A percentile compares a stretch with the other conserved stretches of the same genome.
Evolutionary conservation across 2,329 filamentous ascomycete species (phyloP).

Genomic region (Fusarium longipes): DNA sequence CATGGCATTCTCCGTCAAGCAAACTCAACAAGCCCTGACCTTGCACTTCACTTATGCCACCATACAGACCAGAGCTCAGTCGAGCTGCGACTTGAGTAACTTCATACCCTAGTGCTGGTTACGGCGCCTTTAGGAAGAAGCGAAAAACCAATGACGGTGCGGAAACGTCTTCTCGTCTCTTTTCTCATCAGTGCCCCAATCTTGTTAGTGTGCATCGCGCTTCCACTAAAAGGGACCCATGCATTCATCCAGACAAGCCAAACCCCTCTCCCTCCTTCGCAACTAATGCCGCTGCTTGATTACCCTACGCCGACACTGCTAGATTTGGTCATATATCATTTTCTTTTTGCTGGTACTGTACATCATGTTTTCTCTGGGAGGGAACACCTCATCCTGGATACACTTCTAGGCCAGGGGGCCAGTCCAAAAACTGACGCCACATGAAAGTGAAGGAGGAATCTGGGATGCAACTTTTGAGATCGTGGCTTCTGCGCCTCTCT

Average conservation of each 20-base stretch:
- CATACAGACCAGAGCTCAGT: constrained; percentile 9
- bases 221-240: constrained; percentile 18
- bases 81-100: constrained; percentile 10
- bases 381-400: constrained; percentile 3
- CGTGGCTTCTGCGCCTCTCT: constrained; percentile 29
- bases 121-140: constrained; percentile 10
- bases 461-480: constrained; percentile 24
- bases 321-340: constrained; percentile 33
- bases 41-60: constrained; percentile 10
- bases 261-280: constrained; percentile 11
- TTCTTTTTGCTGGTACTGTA: constrained; percentile 19
- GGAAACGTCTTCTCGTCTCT: constrained; percentile 32
- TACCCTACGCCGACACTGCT: constrained; percentile 17
- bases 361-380: constrained; percentile 5
- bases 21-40: constrained; percentile 1
- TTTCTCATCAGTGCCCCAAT: constrained; percentile 26
- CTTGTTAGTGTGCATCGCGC: not conserved
- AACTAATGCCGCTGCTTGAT: constrained; percentile 23
- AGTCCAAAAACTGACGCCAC: constrained; percentile 17
- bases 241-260: not conserved
- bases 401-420: constrained; percentile 1
- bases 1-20: constrained; percentile 22
- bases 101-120: constrained; percentile 14
- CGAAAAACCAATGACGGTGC: constrained; percentile 17
- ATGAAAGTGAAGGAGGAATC: constrained; percentile 3